Evolutionary conservation across 768 basidiomycete genomes (phyloP), one percentile per base, ranked within the genome.

Genomic region (Panellus pusillus): DNA sequence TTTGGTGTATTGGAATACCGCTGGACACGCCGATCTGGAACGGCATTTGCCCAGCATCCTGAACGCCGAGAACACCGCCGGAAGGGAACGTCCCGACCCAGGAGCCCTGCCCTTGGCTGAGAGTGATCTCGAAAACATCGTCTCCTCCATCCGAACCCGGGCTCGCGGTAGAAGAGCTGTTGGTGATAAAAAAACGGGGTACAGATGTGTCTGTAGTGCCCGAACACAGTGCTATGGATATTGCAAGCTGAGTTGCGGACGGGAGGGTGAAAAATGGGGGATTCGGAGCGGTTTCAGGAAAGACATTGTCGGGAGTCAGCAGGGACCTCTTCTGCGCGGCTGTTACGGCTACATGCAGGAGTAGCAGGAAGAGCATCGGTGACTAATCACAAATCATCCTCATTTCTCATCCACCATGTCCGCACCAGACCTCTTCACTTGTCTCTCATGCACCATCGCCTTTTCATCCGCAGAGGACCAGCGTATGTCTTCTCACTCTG

Each of bases 401-500:
- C 48, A 50, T 24, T 37, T 13, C 42, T 49, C 38, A 37, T 18
- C 32, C 37, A 61, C 61, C 44, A 76, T 78, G 73, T 61, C 65
- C 24, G 58, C 68, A 36, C 58, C 71, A 58, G 64, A 64, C 13
- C 67, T 91, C 15, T 95, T 89, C 68, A 93, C 95, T 45, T 99
- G 97, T 61, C 74, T 95, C 13, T 91, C 92, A 59, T 99, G 97
- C 70, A 79, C 86, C 3, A 88, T 98, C 65, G 93, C 89, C 1
- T 98, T 97, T 68, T 69, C 77, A 38, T 79, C 86, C 12, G 84
- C 93, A 17, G 86, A 88, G 48, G 88, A 91, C 37, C 96, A 98
- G 70, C 80, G 90, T 90, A 61, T 44, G 85, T 75, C 35, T 28
- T 48, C 31, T 14, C 18, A 20, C 52, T 40, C 7, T 24, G 24